A percentile compares a stretch with the other conserved stretches of the same genome.
These are phyloP conservation scores for Coniferiporia sulphurascens DNA, from an alignment of 1,284 basidiomycete species.

Conservation along the genomic window DNA sequence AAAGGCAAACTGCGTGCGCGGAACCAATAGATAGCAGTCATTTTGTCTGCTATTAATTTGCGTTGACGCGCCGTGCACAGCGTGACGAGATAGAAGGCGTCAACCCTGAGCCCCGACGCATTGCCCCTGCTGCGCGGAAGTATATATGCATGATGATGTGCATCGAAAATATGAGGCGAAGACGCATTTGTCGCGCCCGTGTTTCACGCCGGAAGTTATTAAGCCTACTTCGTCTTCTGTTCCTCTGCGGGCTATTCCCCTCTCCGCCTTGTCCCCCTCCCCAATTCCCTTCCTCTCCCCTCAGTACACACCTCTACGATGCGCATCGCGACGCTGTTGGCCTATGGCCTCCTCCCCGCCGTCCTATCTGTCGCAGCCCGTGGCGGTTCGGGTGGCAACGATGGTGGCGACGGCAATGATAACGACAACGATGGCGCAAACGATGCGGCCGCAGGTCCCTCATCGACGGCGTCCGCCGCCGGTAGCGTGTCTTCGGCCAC, in stretches of 20 bases:
- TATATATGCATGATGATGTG: too few species aligned
- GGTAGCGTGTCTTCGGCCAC: neutral
- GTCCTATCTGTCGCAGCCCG: neutral
- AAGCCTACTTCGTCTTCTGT: too few species aligned
- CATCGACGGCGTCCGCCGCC: constrained; percentile 29
- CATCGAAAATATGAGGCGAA: too few species aligned
- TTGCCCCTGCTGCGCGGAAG: too few species aligned
- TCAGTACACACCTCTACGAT: neutral
- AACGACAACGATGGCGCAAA: neutral
- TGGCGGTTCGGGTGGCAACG: neutral
- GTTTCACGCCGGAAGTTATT: neutral
- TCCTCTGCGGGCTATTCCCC: neutral
- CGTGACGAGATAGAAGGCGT: too few species aligned
- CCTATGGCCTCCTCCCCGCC: neutral
- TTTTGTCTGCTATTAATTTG: too few species aligned
- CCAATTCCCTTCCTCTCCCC: neutral
- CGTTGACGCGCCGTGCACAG: too few species aligned
- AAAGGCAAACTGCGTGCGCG: too few species aligned
- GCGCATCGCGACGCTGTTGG: constrained; percentile 8
- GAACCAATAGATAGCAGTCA: too few species aligned
- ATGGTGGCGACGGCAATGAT: constrained; percentile 4
- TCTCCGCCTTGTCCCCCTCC: neutral
- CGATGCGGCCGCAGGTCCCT: constrained; percentile 6
- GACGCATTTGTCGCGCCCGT: neutral
- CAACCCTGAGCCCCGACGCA: too few species aligned